Conservation (phyloP, 2,329 filamentous ascomycete species). For the Cercospora nicotianae region DNA sequence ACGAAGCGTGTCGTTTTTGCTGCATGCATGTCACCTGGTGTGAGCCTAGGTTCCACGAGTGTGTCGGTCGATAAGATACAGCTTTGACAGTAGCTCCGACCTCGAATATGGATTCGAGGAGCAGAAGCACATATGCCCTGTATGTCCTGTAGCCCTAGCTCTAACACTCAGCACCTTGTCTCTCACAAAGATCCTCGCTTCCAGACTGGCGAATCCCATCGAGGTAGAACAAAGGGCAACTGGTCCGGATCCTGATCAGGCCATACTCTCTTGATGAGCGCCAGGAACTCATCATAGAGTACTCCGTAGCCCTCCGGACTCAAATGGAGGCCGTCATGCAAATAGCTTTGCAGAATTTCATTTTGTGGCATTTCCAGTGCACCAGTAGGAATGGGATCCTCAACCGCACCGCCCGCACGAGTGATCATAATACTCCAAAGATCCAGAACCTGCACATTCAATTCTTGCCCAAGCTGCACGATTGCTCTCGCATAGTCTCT, state of each 20-base stretch:
- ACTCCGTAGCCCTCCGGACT: conserved; percentile 57
- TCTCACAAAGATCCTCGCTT: not conserved
- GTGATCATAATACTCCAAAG: conserved; percentile 78
- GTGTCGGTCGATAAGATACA: too few species aligned
- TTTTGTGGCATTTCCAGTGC: conserved; percentile 59
- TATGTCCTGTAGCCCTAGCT: not conserved
- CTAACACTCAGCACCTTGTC: not conserved
- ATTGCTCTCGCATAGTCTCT: conserved; percentile 67
- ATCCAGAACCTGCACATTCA: conserved; percentile 67
- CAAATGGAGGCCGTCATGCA: conserved; percentile 63
- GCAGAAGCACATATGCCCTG: not conserved
- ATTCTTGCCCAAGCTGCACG: conserved; percentile 59
- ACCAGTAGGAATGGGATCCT: conserved; percentile 43
- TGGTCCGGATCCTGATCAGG: conserved; percentile 57
- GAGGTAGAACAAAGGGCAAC: conserved; percentile 55
- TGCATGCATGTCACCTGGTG: not conserved
- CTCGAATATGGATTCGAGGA: not conserved
- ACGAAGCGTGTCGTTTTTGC: not conserved
- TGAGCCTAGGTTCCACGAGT: not conserved
- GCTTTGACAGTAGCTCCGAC: not conserved
- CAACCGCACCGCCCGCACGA: conserved; percentile 55
- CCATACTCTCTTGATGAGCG: conserved; percentile 52
- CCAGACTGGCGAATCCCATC: conserved; percentile 47
- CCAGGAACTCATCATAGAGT: conserved; percentile 56
- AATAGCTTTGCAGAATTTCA: conserved; percentile 53